These are phyloP conservation scores for Cercospora beticola DNA, from an alignment of 2,329 filamentous ascomycete species.

Conservation along the genomic window DNA sequence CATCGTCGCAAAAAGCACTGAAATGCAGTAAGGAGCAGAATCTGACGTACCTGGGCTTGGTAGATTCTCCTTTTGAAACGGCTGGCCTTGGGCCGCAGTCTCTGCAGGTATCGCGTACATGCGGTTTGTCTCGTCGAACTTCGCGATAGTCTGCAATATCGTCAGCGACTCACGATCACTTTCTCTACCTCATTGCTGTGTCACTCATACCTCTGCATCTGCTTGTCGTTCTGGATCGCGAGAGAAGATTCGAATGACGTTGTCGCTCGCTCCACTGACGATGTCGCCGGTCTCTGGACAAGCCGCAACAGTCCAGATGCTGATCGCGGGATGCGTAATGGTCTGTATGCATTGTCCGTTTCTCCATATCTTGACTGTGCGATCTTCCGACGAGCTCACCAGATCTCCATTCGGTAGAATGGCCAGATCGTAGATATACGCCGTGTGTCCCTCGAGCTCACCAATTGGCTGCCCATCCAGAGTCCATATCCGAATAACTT, in stretches of 20 bases:
- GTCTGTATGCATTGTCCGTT: conserved; percentile 83
- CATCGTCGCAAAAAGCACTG: neutral
- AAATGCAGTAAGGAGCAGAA: conserved; percentile 6
- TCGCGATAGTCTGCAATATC: conserved; percentile 49
- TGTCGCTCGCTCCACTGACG: conserved; percentile 88
- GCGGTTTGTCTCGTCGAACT: conserved; percentile 69
- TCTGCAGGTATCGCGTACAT: conserved; percentile 49
- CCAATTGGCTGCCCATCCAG: conserved; percentile 72
- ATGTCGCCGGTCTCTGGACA: conserved; percentile 84
- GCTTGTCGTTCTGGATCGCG: conserved; percentile 69
- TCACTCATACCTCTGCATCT: conserved; percentile 55
- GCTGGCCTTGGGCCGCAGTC: conserved; percentile 61
- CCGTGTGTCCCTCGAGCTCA: conserved; percentile 83
- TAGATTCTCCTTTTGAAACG: conserved; percentile 87
- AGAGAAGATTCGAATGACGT: conserved; percentile 80
- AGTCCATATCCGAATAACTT: conserved; percentile 83
- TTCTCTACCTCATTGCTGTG: neutral
- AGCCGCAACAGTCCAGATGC: conserved; percentile 89
- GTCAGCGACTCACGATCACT: neutral
- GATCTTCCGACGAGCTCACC: conserved; percentile 88
- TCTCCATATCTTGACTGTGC: conserved; percentile 88
- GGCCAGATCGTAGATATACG: conserved; percentile 86
- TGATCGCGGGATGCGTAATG: conserved; percentile 95
- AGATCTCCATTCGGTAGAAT: conserved; percentile 79
- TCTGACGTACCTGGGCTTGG: conserved; percentile 62